Percentiles rank a stretch among this genome's conserved stretches.
Evolutionary conservation across 805 yeast genomes (phyloP).

Genomic region (Yarrowia hollandica): DNA sequence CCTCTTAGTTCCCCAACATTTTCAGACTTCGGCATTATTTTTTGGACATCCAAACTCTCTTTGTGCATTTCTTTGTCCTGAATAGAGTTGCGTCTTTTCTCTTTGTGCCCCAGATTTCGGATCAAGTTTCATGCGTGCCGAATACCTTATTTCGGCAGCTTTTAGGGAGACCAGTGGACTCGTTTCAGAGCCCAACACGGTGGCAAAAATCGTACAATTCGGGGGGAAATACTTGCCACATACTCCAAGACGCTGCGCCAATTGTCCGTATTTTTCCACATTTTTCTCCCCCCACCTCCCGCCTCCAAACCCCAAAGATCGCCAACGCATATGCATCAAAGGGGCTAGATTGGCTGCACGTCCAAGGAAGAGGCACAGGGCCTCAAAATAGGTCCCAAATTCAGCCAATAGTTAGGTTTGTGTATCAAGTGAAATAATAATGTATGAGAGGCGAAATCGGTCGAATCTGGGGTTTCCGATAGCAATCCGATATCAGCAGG

Average conservation of each 20-base stretch:
- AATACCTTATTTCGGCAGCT: not conserved
- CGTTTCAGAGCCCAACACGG: too few relatives aligned
- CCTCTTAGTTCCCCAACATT: conserved; percentile 8
- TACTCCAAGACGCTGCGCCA: not conserved
- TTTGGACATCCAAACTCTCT: not conserved
- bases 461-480: not conserved
- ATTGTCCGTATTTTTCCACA: not conserved
- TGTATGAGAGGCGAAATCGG: conserved; percentile 1
- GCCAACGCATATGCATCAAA: not conserved
- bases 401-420: conserved; percentile 14
- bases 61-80: too few relatives aligned
- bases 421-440: not conserved
- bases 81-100: not conserved
- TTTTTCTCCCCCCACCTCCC: not conserved
- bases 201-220: not conserved
- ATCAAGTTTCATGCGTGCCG: not conserved
- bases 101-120: conserved; percentile 17
- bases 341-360: conserved; percentile 19
- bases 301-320: not conserved
- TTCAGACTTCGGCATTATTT: not conserved
- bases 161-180: too few relatives aligned
- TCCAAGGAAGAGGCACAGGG: conserved; percentile 7
- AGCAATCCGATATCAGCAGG: too few relatives aligned
- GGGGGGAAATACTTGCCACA: not conserved
- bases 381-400: conserved; percentile 12